Evolutionary conservation across 331 rosid species (phyloP), one percentile per base, ranked within the genome.

Genomic region (Phaseolus coccineus): DNA sequence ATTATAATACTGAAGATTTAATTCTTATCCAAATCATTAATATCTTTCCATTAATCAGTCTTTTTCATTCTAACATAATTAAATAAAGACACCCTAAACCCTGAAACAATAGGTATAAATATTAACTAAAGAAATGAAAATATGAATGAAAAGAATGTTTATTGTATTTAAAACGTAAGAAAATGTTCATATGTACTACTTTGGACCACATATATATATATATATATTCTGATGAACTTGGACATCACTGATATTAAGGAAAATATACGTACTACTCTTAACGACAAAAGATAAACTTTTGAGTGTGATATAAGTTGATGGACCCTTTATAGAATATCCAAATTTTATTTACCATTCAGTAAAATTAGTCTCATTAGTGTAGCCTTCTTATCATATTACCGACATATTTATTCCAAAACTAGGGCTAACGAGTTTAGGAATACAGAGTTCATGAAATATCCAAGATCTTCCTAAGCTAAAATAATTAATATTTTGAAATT

Each of bases 221-320:
- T 2, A 33, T 1, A 35, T 62, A 62, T 62, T 30, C 42, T 61
- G 22, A 59, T 30, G 31, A 28, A 30, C 37, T 27, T 0, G 42
- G 19, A 14, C n/a, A 30, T 4, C 0, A 13, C 25, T 56, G 15
- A 8, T 22, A 9, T 8, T 42, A 13, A 0, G 1, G 68, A 62
- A 27, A 62, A 25, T 24, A 62, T 42, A 62, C 2, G 9, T 28
- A 58, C 19, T 15, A 15, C 68, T 62, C 24, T 24, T 31, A 37
- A 64, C 8, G 70, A 35, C 50, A 37, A 33, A 63, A 63, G 46
- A 33, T 3, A 33, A 33, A 63, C 69, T 63, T 63, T 63, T 35
- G 22, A 58, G 37, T 58, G 28, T 31, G 46, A 62, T 31, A 33
- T 31, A 16, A 59, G 25, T 33, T 15, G 46, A 8, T 63, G 69